phyloP scores from a whole-genome alignment of 2,329 filamentous ascomycete genomes.

The Clarireedia hainanense region DNA sequence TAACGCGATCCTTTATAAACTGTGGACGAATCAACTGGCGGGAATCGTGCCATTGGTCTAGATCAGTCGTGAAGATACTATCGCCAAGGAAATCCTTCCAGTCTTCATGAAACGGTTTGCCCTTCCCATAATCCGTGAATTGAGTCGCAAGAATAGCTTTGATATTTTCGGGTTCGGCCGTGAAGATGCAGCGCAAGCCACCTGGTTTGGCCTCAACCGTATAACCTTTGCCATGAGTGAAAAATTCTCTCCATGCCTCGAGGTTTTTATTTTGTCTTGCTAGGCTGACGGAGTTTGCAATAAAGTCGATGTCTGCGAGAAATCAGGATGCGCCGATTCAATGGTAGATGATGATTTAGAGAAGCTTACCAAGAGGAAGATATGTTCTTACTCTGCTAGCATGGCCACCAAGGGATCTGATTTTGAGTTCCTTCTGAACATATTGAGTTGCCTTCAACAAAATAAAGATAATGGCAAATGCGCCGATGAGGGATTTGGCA shows the following conservation, averaged over 20 bases:
- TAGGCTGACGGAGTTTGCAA: constrained; percentile 29
- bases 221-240: constrained; percentile 33
- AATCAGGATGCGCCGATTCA: not conserved
- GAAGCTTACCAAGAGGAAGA: constrained; percentile 39
- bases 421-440: constrained; percentile 37
- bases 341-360: not conserved
- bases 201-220: constrained; percentile 47
- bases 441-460: constrained; percentile 28
- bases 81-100: constrained; percentile 72
- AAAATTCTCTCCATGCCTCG: constrained; percentile 51
- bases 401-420: constrained; percentile 39
- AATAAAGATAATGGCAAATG: constrained; percentile 12
- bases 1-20: constrained; percentile 77
- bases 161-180: constrained; percentile 80
- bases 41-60: constrained; percentile 68
- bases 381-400: constrained; percentile 32
- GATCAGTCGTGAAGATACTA: constrained; percentile 75
- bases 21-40: constrained; percentile 79
- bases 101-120: constrained; percentile 62
- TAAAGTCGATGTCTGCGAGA: constrained; percentile 54
- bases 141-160: constrained; percentile 85
- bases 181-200: constrained; percentile 46
- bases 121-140: constrained; percentile 80
- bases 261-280: constrained; percentile 43
- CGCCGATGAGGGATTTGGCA: constrained; percentile 34